Evolutionary conservation across 495 filamentous ascomycete species (phyloP).

Genomic region (Evansstolkia leycettana): DNA sequence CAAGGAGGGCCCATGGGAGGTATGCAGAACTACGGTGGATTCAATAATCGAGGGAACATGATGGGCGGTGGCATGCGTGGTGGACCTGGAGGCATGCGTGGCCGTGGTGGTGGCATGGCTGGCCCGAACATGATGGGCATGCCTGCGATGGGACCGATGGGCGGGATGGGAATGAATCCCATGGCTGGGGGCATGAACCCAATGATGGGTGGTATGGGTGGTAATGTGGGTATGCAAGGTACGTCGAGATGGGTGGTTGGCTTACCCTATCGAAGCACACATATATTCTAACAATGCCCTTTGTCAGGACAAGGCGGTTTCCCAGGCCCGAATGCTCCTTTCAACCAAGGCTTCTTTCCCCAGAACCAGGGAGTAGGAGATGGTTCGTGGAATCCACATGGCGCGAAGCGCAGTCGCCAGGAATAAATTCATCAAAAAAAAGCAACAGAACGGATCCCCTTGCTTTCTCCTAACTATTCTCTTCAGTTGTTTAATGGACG

Average conservation of each 20-base stretch:
- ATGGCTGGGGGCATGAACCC: constrained; percentile 41
- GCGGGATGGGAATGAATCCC: constrained; percentile 52
- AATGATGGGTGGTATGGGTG: constrained; percentile 47
- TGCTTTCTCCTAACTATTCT: background rate
- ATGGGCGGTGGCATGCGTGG: constrained; percentile 61
- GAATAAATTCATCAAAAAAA: constrained; percentile 29
- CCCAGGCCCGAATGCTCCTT: constrained; percentile 54
- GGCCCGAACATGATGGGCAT: constrained; percentile 44
- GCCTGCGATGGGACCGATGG: constrained; percentile 38
- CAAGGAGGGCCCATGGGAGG: constrained; percentile 39
- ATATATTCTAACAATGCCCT: no score
- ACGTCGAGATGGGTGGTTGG: no score
- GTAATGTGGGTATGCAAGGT: constrained; percentile 50
- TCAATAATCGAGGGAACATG: constrained; percentile 50
- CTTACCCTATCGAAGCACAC: no score
- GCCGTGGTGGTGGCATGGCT: constrained; percentile 51
- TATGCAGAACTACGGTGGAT: constrained; percentile 45
- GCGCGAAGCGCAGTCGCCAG: constrained; percentile 64
- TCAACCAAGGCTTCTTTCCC: constrained; percentile 73
- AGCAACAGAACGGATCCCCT: background rate
- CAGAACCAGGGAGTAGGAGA: constrained; percentile 43
- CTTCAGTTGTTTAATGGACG: no score
- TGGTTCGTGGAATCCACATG: constrained; percentile 72
- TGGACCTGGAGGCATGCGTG: constrained; percentile 54
- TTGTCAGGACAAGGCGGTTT: constrained; percentile 43